Evolutionary conservation across 2,329 filamentous ascomycete genomes (phyloP).

Genomic region (Diaporthe ilicicola): DNA sequence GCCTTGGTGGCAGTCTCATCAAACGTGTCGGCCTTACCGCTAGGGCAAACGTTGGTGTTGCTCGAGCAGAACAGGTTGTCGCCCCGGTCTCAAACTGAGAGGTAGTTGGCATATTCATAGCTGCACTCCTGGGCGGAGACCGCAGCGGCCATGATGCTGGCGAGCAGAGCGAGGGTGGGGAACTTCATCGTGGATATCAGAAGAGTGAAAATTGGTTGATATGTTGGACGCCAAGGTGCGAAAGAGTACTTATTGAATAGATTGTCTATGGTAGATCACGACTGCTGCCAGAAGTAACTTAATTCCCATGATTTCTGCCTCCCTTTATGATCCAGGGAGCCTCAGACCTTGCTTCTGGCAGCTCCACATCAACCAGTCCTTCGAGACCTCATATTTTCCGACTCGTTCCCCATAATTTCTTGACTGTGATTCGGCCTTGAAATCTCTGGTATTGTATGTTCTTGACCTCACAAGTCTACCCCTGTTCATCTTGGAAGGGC

Average conservation of each 20-base stretch:
- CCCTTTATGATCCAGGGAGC: neutral
- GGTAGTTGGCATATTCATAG: neutral
- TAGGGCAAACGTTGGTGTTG: neutral
- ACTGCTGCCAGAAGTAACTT: neutral
- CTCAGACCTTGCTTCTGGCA: neutral
- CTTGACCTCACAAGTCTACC: neutral
- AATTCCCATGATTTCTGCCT: neutral
- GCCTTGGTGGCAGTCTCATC: slow-evolving; percentile 2
- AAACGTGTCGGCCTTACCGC: neutral
- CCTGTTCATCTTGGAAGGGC: neutral
- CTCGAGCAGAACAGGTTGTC: slow-evolving; percentile 8
- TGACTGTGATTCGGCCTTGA: neutral
- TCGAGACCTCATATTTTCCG: neutral
- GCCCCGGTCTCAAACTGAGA: neutral
- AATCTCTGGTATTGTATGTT: neutral
- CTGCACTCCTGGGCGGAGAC: slow-evolving; percentile 7
- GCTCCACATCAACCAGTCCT: neutral
- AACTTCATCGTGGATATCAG: neutral
- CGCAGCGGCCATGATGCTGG: neutral
- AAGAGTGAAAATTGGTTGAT: neutral
- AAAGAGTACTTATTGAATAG: neutral
- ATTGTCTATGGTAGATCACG: neutral
- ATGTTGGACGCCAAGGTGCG: neutral
- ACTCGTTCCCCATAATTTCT: neutral
- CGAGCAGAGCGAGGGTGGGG: neutral